Percentiles rank a stretch among this genome's conserved stretches.
These are phyloP conservation scores for Prunus armeniaca DNA, from an alignment of 306 rosid species.

Conservation along the genomic window DNA sequence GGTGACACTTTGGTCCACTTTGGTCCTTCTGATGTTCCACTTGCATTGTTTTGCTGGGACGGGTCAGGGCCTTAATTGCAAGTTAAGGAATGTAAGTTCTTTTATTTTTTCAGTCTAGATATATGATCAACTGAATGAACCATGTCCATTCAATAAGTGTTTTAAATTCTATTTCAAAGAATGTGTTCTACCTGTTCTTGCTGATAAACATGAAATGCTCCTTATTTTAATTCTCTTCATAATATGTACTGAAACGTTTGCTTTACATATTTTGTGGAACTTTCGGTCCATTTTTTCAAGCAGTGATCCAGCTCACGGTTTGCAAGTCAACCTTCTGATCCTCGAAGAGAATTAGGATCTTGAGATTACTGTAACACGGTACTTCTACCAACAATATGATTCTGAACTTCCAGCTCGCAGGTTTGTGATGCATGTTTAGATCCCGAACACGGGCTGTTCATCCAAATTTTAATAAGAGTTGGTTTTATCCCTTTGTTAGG, in stretches of 20 bases:
- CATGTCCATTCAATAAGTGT: too few species aligned
- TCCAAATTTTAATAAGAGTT: neutral
- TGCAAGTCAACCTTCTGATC: slow-evolving; percentile 17
- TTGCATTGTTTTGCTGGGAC: too few species aligned
- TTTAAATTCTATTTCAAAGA: too few species aligned
- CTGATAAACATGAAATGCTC: neutral
- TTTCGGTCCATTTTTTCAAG: slow-evolving; percentile 19
- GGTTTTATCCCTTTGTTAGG: slow-evolving; percentile 6
- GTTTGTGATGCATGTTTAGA: neutral
- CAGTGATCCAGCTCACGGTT: slow-evolving; percentile 24
- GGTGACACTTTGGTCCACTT: too few species aligned
- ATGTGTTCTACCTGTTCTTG: too few species aligned
- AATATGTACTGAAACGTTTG: neutral
- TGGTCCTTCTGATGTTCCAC: too few species aligned
- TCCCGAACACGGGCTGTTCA: slow-evolving; percentile 4
- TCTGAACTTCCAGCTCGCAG: slow-evolving; percentile 4
- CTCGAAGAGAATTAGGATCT: slow-evolving; percentile 15
- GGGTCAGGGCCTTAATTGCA: too few species aligned
- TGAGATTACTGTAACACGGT: slow-evolving; percentile 8
- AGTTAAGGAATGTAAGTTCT: too few species aligned
- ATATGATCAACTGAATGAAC: too few species aligned
- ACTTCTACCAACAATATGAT: neutral
- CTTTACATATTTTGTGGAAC: neutral
- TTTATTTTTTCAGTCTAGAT: too few species aligned
- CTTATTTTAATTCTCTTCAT: neutral